These are phyloP conservation scores for Tolypocladium tropicale DNA, from an alignment of 2,329 filamentous ascomycete genomes.

Conservation along the genomic window DNA sequence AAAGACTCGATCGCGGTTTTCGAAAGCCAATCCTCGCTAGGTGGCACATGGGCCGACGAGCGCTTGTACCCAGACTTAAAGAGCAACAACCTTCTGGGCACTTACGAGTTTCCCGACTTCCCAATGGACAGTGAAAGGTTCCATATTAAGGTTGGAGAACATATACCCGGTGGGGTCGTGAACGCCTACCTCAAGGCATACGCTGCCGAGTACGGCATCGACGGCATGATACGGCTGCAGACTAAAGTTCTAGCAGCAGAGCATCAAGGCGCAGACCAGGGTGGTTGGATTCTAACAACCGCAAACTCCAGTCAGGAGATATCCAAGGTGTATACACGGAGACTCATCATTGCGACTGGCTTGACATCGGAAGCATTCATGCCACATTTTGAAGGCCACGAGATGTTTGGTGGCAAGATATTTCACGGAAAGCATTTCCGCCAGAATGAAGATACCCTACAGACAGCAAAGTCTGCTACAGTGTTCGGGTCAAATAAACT, in stretches of 20 bases:
- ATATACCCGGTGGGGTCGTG: slow-evolving; percentile 36
- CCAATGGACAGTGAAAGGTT: slow-evolving; percentile 52
- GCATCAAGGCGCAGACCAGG: slow-evolving; percentile 22
- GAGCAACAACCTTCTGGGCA: slow-evolving; percentile 64
- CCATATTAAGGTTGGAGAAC: slow-evolving; percentile 31
- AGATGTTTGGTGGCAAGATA: slow-evolving; percentile 32
- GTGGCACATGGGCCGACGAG: slow-evolving; percentile 60
- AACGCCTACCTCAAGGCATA: slow-evolving; percentile 37
- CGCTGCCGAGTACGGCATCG: slow-evolving; percentile 30
- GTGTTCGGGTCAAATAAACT: slow-evolving; percentile 56
- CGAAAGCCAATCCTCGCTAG: slow-evolving; percentile 46
- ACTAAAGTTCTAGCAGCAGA: slow-evolving; percentile 32
- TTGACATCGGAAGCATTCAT: slow-evolving; percentile 37
- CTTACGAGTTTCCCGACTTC: slow-evolving; percentile 65
- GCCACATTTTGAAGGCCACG: slow-evolving; percentile 35
- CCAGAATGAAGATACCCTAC: slow-evolving; percentile 27
- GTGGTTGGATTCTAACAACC: slow-evolving; percentile 32
- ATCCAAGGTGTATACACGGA: slow-evolving; percentile 26
- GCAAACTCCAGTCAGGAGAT: slow-evolving; percentile 6
- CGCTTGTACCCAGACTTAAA: slow-evolving; percentile 60
- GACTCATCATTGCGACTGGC: slow-evolving; percentile 45
- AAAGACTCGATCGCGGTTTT: slow-evolving; percentile 44
- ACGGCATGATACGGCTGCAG: slow-evolving; percentile 26
- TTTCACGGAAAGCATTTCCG: slow-evolving; percentile 41
- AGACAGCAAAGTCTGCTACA: slow-evolving; percentile 32